phyloP scores from a whole-genome alignment of 495 filamentous ascomycete species.

The Aspergillus sparsus region DNA sequence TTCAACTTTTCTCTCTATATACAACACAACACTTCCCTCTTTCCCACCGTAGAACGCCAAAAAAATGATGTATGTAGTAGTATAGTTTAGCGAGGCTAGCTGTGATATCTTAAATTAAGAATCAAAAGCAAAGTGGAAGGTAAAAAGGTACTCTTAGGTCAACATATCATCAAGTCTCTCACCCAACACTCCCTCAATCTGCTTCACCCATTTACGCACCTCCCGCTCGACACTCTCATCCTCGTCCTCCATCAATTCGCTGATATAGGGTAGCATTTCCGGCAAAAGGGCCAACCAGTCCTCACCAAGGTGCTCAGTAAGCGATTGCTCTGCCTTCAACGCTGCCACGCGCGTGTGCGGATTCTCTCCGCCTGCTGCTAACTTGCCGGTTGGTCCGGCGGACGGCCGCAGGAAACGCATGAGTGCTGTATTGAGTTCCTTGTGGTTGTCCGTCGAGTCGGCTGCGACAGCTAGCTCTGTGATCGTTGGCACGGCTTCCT shows the following conservation, averaged over 20 bases:
- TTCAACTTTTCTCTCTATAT: conserved; percentile 2
- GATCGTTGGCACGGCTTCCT: conserved; percentile 57
- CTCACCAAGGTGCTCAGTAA: conserved; percentile 79
- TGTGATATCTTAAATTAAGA: background rate
- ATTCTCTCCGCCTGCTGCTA: conserved; percentile 49
- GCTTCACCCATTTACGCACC: conserved; percentile 79
- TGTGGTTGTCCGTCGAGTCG: conserved; percentile 83
- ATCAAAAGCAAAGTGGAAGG: background rate
- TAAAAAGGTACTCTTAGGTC: conserved; percentile 50
- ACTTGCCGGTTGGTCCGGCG: conserved; percentile 54
- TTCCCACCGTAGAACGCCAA: background rate
- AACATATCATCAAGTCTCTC: conserved; percentile 89
- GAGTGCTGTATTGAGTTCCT: conserved; percentile 74
- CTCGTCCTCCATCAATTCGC: conserved; percentile 92
- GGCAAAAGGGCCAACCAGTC: conserved; percentile 89
- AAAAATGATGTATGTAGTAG: background rate
- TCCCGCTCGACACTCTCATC: conserved; percentile 89
- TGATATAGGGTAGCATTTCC: conserved; percentile 93
- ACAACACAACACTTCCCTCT: background rate
- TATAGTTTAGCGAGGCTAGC: too few relatives aligned
- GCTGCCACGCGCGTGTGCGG: conserved; percentile 66
- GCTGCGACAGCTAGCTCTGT: conserved; percentile 75
- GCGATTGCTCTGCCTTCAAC: conserved; percentile 71
- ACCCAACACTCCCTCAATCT: conserved; percentile 82
- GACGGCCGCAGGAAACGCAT: conserved; percentile 76